A percentile compares a stretch with the other conserved stretches of the same genome.
Evolutionary conservation across 2,329 filamentous ascomycete species (phyloP).

Genomic region (Paraphoma chrysanthemicola): DNA sequence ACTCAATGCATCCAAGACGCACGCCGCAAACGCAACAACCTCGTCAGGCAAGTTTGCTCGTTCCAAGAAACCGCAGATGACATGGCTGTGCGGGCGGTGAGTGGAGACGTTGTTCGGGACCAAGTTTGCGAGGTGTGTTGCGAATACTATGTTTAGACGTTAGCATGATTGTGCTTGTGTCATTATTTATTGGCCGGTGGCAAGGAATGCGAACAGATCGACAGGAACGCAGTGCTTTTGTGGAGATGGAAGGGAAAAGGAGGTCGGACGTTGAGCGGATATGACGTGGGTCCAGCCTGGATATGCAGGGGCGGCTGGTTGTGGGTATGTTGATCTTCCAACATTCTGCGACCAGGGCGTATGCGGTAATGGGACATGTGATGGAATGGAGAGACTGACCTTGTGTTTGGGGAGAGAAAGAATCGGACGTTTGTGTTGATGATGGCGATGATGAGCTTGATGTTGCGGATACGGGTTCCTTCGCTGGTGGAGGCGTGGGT

Average conservation of each 20-base stretch:
- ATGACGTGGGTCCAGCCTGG: constrained; percentile 20
- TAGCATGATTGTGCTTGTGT: background rate
- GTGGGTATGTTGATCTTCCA: constrained; percentile 9
- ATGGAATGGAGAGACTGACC: constrained; percentile 32
- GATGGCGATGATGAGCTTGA: constrained; percentile 10
- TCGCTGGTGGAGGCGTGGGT: constrained; percentile 49
- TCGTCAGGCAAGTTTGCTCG: constrained; percentile 43
- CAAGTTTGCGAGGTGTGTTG: constrained; percentile 45
- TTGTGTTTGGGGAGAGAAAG: constrained; percentile 31
- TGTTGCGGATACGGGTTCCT: constrained; percentile 25
- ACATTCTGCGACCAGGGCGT: constrained; percentile 5
- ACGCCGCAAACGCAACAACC: constrained; percentile 47
- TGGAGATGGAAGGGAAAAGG: constrained; percentile 13
- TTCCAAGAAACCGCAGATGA: constrained; percentile 37
- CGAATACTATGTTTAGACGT: constrained; percentile 38
- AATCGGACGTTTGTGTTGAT: constrained; percentile 8
- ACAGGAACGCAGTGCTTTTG: constrained; percentile 22
- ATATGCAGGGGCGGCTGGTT: constrained; percentile 21
- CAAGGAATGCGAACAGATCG: constrained; percentile 19
- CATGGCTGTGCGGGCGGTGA: constrained; percentile 30
- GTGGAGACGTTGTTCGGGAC: constrained; percentile 43
- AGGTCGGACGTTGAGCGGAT: constrained; percentile 4
- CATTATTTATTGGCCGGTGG: constrained; percentile 11
- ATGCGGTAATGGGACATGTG: constrained; percentile 22
- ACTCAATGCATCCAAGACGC: constrained; percentile 46